Evolutionary conservation across 2,329 filamentous ascomycete genomes (phyloP), one percentile per base, ranked within the genome.

Genomic region (Rutstroemia sp.): DNA sequence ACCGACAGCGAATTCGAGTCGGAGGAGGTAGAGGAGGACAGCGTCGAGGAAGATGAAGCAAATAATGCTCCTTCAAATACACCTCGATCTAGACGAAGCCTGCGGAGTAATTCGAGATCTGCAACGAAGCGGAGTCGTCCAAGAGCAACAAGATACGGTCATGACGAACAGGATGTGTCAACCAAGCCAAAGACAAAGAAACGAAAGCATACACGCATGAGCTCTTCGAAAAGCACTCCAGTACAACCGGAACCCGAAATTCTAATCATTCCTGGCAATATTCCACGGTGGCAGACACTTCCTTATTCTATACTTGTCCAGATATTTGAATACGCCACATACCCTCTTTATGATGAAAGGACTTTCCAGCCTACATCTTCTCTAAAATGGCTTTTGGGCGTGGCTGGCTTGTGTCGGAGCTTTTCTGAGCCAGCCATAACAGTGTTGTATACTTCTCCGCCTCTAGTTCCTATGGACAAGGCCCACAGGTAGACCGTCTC

Each of bases 391-490:
- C 79, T 95, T 6, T 71, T 87, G 9, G 74, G 76, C n/a, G 73
- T 80, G 46, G 82, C 87, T 38, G 75, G 78, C 2, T 73, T 83
- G 16, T 92, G 86, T 63, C 80, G 76, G 51, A 70, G 77, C 2
- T 90, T 92, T 57, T 73, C 80, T 0, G 88, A 91, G 64, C 86
- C 90, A 5, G 88, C 88, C 1, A 71, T 94, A 51, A 83, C 83
- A 5, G 85, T 82, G 1, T 75, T 95, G 5, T 94, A 94, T 68
- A 76, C 79, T 48, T 81, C 77, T 5, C 88, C 88, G 8, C 83
- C 84, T 1, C 73, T 94, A 46, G 76, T 79, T 58, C 76, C 78
- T 1, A 71, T 75, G 38, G 70, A 72, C 37, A 77, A 79, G 59
- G 74, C 74, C 12, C 75, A 76, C 59, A 70, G 73, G 58, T 53